Percentiles rank a stretch among this genome's conserved stretches.
Conservation (phyloP, 257 asterid genomes). For the Paulownia fortunei region DNA sequence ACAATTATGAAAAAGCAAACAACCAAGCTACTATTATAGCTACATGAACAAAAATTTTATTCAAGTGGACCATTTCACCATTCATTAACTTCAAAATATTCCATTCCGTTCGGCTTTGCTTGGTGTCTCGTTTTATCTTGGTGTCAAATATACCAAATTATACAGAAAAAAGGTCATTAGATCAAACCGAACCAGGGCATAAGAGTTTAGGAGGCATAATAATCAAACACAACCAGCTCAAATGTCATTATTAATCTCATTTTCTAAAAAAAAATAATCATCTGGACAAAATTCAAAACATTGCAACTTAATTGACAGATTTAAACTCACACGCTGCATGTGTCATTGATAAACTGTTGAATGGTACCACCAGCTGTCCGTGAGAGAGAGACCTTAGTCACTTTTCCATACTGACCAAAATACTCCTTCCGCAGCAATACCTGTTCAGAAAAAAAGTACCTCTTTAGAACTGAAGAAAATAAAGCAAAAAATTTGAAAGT, state of each 20-base stretch:
- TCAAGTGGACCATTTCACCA: neutral
- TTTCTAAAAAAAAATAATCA: neutral
- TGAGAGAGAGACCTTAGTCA: slow-evolving; percentile 86
- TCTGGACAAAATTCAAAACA: slow-evolving; percentile 4
- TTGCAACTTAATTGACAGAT: slow-evolving; percentile 16
- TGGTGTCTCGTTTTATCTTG: neutral
- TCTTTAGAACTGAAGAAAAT: slow-evolving; percentile 27
- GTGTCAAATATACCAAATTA: slow-evolving; percentile 8
- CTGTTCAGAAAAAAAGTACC: slow-evolving; percentile 49
- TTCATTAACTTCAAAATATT: neutral
- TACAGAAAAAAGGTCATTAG: neutral
- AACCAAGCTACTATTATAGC: neutral
- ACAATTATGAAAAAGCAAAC: neutral
- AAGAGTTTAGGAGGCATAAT: slow-evolving; percentile 22
- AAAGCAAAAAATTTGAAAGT: neutral
- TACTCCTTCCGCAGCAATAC: slow-evolving; percentile 77
- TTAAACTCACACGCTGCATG: slow-evolving; percentile 91
- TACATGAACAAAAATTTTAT: neutral
- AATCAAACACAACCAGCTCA: slow-evolving; percentile 14
- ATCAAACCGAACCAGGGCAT: slow-evolving; percentile 20
- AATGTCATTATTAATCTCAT: neutral
- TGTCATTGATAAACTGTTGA: slow-evolving; percentile 83
- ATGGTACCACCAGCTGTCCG: slow-evolving; percentile 93
- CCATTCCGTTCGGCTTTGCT: neutral
- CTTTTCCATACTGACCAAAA: slow-evolving; percentile 95